Evolutionary conservation across 2,329 filamentous ascomycete genomes (phyloP), one percentile per base, ranked within the genome.

Genomic region (Cercospora beticola): DNA sequence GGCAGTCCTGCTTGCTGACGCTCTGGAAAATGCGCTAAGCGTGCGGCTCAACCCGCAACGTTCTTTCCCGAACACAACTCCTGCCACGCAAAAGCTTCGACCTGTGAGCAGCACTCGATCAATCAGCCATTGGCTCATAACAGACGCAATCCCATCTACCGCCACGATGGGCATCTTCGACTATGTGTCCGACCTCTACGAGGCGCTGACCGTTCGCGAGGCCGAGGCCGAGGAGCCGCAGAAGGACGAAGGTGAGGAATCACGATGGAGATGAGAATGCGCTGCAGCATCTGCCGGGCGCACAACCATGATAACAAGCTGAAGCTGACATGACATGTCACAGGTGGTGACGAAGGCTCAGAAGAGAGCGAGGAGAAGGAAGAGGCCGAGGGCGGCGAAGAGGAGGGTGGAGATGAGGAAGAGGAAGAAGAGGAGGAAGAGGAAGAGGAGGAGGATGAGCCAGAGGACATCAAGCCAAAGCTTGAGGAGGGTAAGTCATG

Each of bases 391-490:
- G 75, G 79, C 70, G 82, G 81, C 67, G 83, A 83, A 30, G 86
- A 85, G 54, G 86, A 84, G 60, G 86, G 82, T 8, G 83, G 82
- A 49, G 86, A 85, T 23, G 86, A 86, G 18, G 88, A 85, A 28
- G 88, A 86, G 40, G 88, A 87, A 33, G 88, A 87, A 54, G 90
- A 89, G 28, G 90, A 90, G 36, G 90, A 91, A 40, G 90, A 93
- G 21, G 92, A 94, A 69, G 92, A 95, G 71, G 91, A 94, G 70
- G 90, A 93, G 70, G 91, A 93, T 73, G 92, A 95, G 84, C 84
- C 88, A 71, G 89, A 90, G 75, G 94, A 98, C 81, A 89, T 90
- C 76, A 96, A 97, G 87, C 92, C 94, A 71, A 87, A 88, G 81
- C 83, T 98, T 71, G 92, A 97, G 83, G 93, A 97, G 88, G 93